Evolutionary conservation across 352 stramenopile genomes (phyloP).

Genomic region (Thalassiosira mediterranea): DNA sequence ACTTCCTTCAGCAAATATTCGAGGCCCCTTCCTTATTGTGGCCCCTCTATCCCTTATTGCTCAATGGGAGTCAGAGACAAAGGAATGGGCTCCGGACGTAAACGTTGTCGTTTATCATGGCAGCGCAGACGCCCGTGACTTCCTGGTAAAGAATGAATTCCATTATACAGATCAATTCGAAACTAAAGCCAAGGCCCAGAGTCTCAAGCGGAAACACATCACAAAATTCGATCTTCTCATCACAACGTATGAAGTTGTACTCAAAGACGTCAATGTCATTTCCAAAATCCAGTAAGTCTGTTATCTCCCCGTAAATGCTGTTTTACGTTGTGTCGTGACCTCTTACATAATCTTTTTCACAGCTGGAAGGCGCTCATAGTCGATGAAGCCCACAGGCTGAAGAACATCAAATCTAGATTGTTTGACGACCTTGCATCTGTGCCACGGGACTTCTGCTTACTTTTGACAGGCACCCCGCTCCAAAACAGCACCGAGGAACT

Average conservation of each 20-base stretch:
- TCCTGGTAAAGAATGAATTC: slow-evolving; percentile 98
- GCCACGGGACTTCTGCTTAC: slow-evolving; percentile 87
- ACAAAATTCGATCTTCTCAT: slow-evolving; percentile 98
- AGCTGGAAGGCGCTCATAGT: slow-evolving; percentile 96
- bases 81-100: slow-evolving; percentile 86
- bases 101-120: slow-evolving; percentile 85
- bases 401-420: slow-evolving; percentile 94
- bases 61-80: slow-evolving; percentile 94
- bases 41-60: slow-evolving; percentile 96
- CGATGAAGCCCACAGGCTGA: slow-evolving; percentile 97
- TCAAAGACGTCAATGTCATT: slow-evolving; percentile 90
- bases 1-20: slow-evolving; percentile 89
- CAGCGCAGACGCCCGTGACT: slow-evolving; percentile 88
- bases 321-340: slow-evolving; percentile 59
- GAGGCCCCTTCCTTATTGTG: slow-evolving; percentile 96
- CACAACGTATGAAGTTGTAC: slow-evolving; percentile 98
- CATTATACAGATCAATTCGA: slow-evolving; percentile 90
- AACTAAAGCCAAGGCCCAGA: slow-evolving; percentile 65
- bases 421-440: slow-evolving; percentile 91
- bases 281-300: slow-evolving; percentile 88
- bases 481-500: slow-evolving; percentile 98
- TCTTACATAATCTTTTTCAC: slow-evolving; percentile 22
- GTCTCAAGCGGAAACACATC: slow-evolving; percentile 78
- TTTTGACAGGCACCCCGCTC: slow-evolving; percentile 96
- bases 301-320: slow-evolving; percentile 80